Percentiles rank a stretch among this genome's conserved stretches.
These are phyloP conservation scores for Clitopilus passeckerianus DNA, from an alignment of 768 basidiomycete genomes.

Conservation along the genomic window DNA sequence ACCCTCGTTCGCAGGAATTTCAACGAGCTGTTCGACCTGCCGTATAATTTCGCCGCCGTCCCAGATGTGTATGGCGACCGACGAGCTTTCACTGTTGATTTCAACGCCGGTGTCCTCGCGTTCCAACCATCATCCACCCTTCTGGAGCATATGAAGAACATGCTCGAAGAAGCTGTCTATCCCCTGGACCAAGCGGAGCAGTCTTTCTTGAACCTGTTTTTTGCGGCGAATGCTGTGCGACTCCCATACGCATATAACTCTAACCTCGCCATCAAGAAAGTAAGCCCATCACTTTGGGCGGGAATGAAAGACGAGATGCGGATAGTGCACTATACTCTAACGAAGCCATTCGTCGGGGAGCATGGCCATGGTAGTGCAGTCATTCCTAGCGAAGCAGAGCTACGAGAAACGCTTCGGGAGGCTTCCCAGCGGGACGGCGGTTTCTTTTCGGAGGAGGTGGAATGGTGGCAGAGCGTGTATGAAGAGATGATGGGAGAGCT, in stretches of 20 bases:
- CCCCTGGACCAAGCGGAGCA: slow-evolving; percentile 29
- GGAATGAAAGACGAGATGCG: slow-evolving; percentile 24
- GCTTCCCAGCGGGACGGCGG: slow-evolving; percentile 15
- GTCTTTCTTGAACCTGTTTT: slow-evolving; percentile 35
- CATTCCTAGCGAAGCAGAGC: slow-evolving; percentile 18
- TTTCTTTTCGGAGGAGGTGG: slow-evolving; percentile 25
- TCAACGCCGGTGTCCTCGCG: slow-evolving; percentile 36
- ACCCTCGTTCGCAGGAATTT: slow-evolving; percentile 36
- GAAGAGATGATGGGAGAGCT: slow-evolving; percentile 16
- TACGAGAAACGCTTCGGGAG: slow-evolving; percentile 13
- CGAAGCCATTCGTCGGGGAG: slow-evolving; percentile 23
- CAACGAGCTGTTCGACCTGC: slow-evolving; percentile 38
- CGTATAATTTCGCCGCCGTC: slow-evolving; percentile 35
- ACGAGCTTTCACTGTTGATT: slow-evolving; percentile 27
- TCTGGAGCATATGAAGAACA: slow-evolving; percentile 22
- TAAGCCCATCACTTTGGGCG: slow-evolving; percentile 26
- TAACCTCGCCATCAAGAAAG: slow-evolving; percentile 32
- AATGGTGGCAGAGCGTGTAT: slow-evolving; percentile 26
- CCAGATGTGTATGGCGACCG: slow-evolving; percentile 28
- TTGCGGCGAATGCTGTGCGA: slow-evolving; percentile 24
- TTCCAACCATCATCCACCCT: slow-evolving; percentile 24
- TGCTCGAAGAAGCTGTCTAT: slow-evolving; percentile 22
- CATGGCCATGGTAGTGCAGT: slow-evolving; percentile 9
- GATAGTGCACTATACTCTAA: slow-evolving; percentile 32
- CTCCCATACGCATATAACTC: slow-evolving; percentile 37